Evolutionary conservation across 768 basidiomycete species (phyloP), one percentile per base, ranked within the genome.

Genomic region (Lactifluus piperatus): DNA sequence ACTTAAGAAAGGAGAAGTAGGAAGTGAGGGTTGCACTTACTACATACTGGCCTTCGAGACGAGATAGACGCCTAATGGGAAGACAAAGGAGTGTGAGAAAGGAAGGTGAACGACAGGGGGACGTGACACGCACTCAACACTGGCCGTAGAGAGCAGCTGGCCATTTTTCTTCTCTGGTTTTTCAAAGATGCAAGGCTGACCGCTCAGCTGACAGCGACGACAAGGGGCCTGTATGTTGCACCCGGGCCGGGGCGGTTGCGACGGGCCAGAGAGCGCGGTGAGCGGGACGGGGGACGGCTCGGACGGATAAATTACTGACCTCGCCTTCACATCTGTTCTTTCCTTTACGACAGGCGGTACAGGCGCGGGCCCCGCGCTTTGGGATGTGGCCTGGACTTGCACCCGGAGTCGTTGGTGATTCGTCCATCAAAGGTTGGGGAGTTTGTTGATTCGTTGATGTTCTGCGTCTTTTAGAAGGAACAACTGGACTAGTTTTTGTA

Each of bases 291-390:
- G 64, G 62, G 65, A 63, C 62, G 65, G 62, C 53, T 44, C 65
- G 65, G 48, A 51, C 60, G 50, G 48, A 57, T 47, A 56, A 55
- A 26, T 45, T 26, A 70, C 80, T 70, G 68, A 90, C 90, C 81
- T 91, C 91, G 73, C 91, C 90, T 75, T 94, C 91, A 70, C 91
- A 94, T 71, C 91, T 79, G 77, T 94, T 94, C 78, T 93, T 94
- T 58, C 91, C 91, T 67, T 90, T 91, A 70, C 91, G 83, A 73
- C 91, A 93, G 63, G 86, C 83, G 16, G 90, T 91, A 71, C 91
- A 93, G 55, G 91, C 91, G 63, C 89, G 78, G 56, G 89, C 88
- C n/a, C 91, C 91, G 67, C 90, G 80, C 79, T 92, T 93, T 45
- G 90, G 88, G 65, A 91, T 87, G 71, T 91, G 87, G n/a, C 76